A percentile compares a stretch with the other conserved stretches of the same genome.
These are phyloP conservation scores for Rehmannia glutinosa DNA, from an alignment of 257 asterid genomes.

Conservation along the genomic window DNA sequence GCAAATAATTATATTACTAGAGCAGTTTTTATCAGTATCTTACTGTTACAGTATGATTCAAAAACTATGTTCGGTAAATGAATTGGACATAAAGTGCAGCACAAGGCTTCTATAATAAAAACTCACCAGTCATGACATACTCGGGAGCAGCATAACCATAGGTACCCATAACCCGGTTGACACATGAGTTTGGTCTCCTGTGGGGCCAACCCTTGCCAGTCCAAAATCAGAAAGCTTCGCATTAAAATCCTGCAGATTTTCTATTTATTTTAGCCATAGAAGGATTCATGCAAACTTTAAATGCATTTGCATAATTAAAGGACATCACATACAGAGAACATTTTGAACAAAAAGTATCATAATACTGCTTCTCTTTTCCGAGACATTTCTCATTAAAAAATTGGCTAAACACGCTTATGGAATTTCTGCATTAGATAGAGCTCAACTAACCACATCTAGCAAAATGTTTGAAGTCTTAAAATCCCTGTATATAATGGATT, in stretches of 20 bases:
- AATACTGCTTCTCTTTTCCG: neutral
- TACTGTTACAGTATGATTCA: neutral
- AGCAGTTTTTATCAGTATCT: neutral
- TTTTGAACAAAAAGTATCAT: neutral
- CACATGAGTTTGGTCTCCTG: conserved; percentile 97
- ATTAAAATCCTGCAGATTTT: conserved; percentile 63
- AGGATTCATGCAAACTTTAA: no score
- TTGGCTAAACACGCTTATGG: neutral
- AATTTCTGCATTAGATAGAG: neutral
- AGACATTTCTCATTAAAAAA: neutral
- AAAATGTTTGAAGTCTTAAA: conserved; percentile 87
- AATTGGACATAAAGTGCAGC: neutral
- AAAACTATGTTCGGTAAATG: neutral
- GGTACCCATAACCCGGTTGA: conserved; percentile 98
- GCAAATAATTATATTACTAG: neutral
- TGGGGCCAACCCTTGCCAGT: conserved; percentile 91
- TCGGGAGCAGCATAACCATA: conserved; percentile 98
- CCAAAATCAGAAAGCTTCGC: conserved; percentile 98
- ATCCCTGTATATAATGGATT: conserved; percentile 88
- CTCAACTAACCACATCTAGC: conserved; percentile 71
- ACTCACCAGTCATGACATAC: conserved; percentile 97
- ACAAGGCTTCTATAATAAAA: neutral
- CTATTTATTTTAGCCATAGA: neutral
- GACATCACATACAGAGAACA: neutral
- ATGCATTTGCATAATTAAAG: no score